Percentiles rank a stretch among this genome's conserved stretches.
Evolutionary conservation across 305 asterid genomes (phyloP).

Genomic region (Nicotiana rustica): DNA sequence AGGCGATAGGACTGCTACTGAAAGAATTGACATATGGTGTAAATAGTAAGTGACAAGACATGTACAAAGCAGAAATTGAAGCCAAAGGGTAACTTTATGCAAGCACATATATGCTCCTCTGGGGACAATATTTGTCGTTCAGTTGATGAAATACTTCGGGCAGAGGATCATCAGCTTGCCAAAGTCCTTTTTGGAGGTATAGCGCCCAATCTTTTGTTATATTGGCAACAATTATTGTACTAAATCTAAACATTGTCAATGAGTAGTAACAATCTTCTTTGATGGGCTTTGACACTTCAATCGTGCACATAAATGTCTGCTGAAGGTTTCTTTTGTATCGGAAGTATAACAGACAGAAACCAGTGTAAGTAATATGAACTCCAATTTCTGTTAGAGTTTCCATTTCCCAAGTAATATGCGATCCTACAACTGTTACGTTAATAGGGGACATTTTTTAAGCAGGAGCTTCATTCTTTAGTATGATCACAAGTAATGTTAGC

Average conservation of each 20-base stretch:
- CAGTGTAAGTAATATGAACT: not conserved
- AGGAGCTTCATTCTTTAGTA: not conserved
- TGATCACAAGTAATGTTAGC: conserved; percentile 26
- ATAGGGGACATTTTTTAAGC: not conserved
- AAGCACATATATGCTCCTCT: conserved; percentile 18
- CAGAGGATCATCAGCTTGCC: not conserved
- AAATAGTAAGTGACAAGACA: not conserved
- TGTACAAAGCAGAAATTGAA: not conserved
- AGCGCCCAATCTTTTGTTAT: not conserved
- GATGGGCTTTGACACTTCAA: not conserved
- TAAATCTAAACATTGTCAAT: not conserved
- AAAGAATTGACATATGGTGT: not conserved
- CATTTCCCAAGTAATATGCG: not conserved
- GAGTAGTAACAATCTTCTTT: conserved; percentile 1
- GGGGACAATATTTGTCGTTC: not conserved
- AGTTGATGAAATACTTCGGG: not conserved
- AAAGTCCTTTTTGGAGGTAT: not conserved
- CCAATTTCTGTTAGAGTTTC: not conserved
- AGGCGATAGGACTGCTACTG: not conserved
- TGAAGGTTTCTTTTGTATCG: not conserved
- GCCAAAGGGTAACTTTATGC: not conserved
- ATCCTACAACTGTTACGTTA: conserved; percentile 7
- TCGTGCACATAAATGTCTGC: not conserved
- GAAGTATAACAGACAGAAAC: conserved; percentile 6
- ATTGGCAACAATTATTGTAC: not conserved